phyloP scores from a whole-genome alignment of 2,329 filamentous ascomycete genomes.

The Colletotrichum sp. region DNA sequence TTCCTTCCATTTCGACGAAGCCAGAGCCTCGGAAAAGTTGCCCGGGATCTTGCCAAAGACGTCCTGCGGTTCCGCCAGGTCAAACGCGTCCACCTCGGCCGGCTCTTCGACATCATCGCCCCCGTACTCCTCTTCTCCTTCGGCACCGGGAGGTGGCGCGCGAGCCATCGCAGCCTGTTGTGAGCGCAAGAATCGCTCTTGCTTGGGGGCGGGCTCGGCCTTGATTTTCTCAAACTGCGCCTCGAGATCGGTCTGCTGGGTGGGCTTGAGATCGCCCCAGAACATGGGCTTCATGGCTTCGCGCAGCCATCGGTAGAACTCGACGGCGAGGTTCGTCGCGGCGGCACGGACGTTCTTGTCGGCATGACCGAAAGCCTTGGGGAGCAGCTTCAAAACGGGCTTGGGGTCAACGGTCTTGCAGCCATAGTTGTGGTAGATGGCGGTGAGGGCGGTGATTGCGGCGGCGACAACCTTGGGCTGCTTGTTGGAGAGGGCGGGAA shows the following conservation, averaged over 20 bases:
- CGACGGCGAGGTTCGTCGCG: slow-evolving; percentile 87
- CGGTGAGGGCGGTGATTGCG: slow-evolving; percentile 76
- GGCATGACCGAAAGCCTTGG: slow-evolving; percentile 92
- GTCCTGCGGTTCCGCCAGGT: slow-evolving; percentile 86
- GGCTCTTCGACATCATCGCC: slow-evolving; percentile 65
- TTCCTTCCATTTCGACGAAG: slow-evolving; percentile 97
- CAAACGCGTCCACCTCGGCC: slow-evolving; percentile 79
- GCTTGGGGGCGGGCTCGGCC: slow-evolving; percentile 83
- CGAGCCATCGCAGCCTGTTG: slow-evolving; percentile 84
- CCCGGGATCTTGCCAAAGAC: slow-evolving; percentile 81
- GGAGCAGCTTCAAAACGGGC: slow-evolving; percentile 83
- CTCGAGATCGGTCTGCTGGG: slow-evolving; percentile 93
- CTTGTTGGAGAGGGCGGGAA: slow-evolving; percentile 85
- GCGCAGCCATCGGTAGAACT: slow-evolving; percentile 95
- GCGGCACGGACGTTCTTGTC: slow-evolving; percentile 98
- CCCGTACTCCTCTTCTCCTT: slow-evolving; percentile 62
- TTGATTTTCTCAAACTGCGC: slow-evolving; percentile 94
- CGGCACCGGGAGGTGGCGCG: slow-evolving; percentile 65
- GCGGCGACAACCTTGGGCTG: slow-evolving; percentile 83
- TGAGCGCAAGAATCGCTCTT: slow-evolving; percentile 84
- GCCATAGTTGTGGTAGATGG: slow-evolving; percentile 92
- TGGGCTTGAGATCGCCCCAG: slow-evolving; percentile 93
- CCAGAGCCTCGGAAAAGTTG: slow-evolving; percentile 82
- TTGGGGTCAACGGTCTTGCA: slow-evolving; percentile 95
- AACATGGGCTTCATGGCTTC: slow-evolving; percentile 99